Conservation (phyloP, 1,139 yeast genomes). For the Geotrichum cucujoidarum region DNA sequence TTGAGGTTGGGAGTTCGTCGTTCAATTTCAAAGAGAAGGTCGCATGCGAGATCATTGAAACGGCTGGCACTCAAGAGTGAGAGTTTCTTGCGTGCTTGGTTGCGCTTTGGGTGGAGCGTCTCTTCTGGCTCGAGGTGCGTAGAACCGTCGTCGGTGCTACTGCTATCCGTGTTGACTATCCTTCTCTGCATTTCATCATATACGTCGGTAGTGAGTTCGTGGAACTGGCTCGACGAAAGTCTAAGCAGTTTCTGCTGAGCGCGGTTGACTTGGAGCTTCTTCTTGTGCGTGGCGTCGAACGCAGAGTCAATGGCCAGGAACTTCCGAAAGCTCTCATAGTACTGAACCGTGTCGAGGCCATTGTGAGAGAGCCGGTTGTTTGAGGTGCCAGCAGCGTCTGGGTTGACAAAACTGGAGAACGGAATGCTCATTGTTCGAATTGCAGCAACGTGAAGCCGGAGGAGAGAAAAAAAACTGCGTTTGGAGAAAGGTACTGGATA, state of each 20-base stretch:
- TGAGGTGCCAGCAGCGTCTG: neutral
- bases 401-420: neutral
- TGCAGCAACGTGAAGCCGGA: too few relatives aligned
- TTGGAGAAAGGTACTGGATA: too few relatives aligned
- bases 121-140: constrained; percentile 57
- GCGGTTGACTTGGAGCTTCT: constrained; percentile 41
- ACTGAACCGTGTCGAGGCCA: constrained; percentile 2
- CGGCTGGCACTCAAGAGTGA: constrained; percentile 77
- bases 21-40: constrained; percentile 80
- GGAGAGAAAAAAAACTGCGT: too few relatives aligned
- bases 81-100: constrained; percentile 90
- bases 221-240: constrained; percentile 77
- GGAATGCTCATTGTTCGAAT: neutral
- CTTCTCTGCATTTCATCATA: constrained; percentile 84
- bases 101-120: constrained; percentile 87
- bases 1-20: constrained; percentile 44
- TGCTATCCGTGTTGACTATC: constrained; percentile 38
- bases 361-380: neutral
- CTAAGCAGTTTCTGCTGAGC: constrained; percentile 82
- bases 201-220: constrained; percentile 87
- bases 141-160: constrained; percentile 24
- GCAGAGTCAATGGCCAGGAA: constrained; percentile 19
- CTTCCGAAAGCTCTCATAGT: constrained; percentile 14
- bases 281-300: constrained; percentile 15
- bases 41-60: constrained; percentile 86